Base-by-base conservation (phyloP, 345 rosid species). In the Lepidium africanum region DNA sequence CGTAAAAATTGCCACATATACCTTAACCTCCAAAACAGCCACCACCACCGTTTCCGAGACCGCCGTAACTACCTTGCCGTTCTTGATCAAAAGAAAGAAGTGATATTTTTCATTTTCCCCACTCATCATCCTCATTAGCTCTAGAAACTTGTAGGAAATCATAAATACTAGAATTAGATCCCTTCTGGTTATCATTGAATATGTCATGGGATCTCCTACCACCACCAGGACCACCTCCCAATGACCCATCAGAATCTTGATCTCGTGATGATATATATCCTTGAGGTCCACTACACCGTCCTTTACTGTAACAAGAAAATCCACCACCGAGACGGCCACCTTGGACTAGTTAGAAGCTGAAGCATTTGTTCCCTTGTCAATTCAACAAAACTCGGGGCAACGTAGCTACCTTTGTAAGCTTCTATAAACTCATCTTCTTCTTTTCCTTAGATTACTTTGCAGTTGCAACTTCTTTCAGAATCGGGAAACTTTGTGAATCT, bases 281-380 rank as follows among this genome's bases (percentile, higher is more conserved):
- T 0, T 79, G 70, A 48, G 79, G 68, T 14, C 74, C 79, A 25
- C 86, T 82, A 25, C 81, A 50, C 57, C 78, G 40, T 21, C 71
- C 73, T 41, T 74, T 76, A 5, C 86, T 87, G 10, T 85, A 91
- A 49, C 78, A 77, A 38, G 88, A 70, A 74, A 95, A 91, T 2
- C 99, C 97, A 5, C 96, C 96, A 3, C 97, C 94, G 3, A 83
- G 84, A 46, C 92, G 79, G 10, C 96, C 91, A 27, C 60, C 83
- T 89, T 23, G 99, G 99, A n/a, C 96, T 90, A 12, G 96, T 91
- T 5, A 97, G 99, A 17, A 95, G 93, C 64, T 81, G 83, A 63
- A 80, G 63, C 89, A 86, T 86, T 84, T 91, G 96, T 5, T 86
- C 89, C 10, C 81, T 87, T 6, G 96, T 91, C 69, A 91, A 76